A percentile compares a stretch with the other conserved stretches of the same genome.
These are phyloP conservation scores for Setaria viridis DNA, from an alignment of 202 grass and related monocot genomes.

Conservation along the genomic window DNA sequence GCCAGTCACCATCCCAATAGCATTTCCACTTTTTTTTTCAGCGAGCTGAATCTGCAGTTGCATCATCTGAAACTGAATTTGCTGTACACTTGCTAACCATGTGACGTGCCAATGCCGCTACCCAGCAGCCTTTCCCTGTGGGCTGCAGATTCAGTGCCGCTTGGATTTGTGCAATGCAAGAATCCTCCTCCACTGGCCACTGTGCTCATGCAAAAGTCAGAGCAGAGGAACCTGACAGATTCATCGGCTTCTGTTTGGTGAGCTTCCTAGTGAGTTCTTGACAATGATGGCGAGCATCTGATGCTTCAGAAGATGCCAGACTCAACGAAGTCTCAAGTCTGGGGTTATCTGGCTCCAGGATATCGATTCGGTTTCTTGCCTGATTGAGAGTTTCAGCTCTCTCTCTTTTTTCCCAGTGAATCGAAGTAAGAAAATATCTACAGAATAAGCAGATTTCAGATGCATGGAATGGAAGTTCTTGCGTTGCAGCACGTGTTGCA, in stretches of 20 bases:
- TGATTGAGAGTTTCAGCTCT: conserved; percentile 17
- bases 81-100: not conserved
- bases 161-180: conserved; percentile 21
- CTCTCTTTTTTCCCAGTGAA: not conserved
- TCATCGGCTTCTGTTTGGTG: conserved; percentile 30
- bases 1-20: conserved; percentile 24
- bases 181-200: not conserved
- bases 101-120: not conserved
- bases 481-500: conserved; percentile 55
- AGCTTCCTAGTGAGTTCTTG: conserved; percentile 45
- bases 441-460: conserved; percentile 14
- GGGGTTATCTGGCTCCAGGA: conserved; percentile 4
- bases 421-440: not conserved
- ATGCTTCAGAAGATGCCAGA: conserved; percentile 44
- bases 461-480: conserved; percentile 33
- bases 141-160: conserved; percentile 32
- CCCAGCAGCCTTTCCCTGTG: not conserved
- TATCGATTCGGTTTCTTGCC: not conserved
- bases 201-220: conserved; percentile 39
- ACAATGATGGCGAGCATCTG: conserved; percentile 45
- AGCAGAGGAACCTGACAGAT: conserved; percentile 32
- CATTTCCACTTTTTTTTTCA: conserved; percentile 21
- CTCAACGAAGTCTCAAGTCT: not conserved
- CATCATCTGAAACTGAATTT: not conserved
- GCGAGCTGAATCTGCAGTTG: conserved; percentile 44